A percentile compares a stretch with the other conserved stretches of the same genome.
phyloP scores from a whole-genome alignment of 129 eudicot genomes.

The Deinandra increscens region DNA sequence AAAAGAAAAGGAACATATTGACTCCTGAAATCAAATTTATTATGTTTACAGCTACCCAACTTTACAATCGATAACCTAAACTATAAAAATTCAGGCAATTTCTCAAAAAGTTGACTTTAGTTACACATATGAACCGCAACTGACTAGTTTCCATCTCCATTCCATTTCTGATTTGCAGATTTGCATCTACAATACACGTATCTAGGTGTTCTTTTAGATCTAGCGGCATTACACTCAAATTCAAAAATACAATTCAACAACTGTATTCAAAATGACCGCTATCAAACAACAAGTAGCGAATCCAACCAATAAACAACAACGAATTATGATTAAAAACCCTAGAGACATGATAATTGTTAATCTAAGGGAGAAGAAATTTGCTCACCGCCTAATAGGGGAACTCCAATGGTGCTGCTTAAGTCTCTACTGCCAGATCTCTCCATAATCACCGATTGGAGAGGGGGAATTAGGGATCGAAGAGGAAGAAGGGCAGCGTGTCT shows the following conservation, averaged over 20 bases:
- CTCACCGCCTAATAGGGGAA: slow-evolving; percentile 22
- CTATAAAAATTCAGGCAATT: background rate
- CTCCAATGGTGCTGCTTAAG: slow-evolving; percentile 9
- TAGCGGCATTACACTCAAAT: background rate
- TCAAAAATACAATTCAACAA: slow-evolving; percentile 2
- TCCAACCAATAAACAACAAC: background rate
- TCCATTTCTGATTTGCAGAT: background rate
- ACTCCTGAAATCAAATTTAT: background rate
- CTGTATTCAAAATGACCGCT: background rate
- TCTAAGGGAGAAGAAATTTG: background rate
- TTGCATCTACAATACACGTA: background rate
- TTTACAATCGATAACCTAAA: background rate
- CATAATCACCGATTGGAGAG: background rate
- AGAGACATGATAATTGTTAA: background rate
- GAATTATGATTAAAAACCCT: background rate
- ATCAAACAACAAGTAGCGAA: background rate
- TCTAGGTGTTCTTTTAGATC: slow-evolving; percentile 7
- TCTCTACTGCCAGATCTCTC: slow-evolving; percentile 20
- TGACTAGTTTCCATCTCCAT: background rate
- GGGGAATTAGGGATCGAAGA: slow-evolving; percentile 14
- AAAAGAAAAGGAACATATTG: background rate
- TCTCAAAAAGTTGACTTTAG: background rate
- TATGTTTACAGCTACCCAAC: slow-evolving; percentile 5
- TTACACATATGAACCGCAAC: background rate
- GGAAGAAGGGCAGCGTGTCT: no score